These are phyloP conservation scores for Piloderma croceum DNA, from an alignment of 768 basidiomycete species.

Conservation along the genomic window DNA sequence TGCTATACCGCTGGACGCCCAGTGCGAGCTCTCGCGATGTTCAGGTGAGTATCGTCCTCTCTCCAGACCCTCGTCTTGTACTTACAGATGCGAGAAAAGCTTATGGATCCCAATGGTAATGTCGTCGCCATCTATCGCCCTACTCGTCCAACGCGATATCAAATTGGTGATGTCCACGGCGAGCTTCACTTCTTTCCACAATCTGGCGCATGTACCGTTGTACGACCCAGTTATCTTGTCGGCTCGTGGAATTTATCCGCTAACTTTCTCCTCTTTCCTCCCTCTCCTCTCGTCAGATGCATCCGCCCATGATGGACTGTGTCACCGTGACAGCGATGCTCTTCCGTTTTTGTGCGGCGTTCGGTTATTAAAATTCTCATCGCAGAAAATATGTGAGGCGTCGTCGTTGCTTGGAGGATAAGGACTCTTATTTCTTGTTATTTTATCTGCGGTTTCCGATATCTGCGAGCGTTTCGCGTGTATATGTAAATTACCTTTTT, in stretches of 20 bases:
- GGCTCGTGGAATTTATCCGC: conserved; percentile 5
- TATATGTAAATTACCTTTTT: no score
- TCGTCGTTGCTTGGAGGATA: no score
- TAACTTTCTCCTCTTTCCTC: conserved; percentile 21
- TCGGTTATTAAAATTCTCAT: conserved; percentile 45
- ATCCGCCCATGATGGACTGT: conserved; percentile 86
- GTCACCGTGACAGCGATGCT: conserved; percentile 83
- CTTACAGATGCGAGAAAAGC: conserved; percentile 33
- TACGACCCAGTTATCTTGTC: conserved; percentile 30
- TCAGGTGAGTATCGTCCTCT: conserved; percentile 40
- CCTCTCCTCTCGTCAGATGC: conserved; percentile 46
- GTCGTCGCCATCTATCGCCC: conserved; percentile 79
- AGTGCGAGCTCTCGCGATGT: conserved; percentile 52
- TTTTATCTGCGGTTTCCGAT: no score
- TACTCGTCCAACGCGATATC: conserved; percentile 72
- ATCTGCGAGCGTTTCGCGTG: no score
- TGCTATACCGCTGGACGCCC: conserved; percentile 77
- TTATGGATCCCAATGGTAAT: conserved; percentile 63
- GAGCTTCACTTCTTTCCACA: conserved; percentile 78
- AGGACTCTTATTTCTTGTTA: no score
- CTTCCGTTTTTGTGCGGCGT: conserved; percentile 66
- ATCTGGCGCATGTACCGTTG: conserved; percentile 79
- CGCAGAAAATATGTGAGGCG: no score
- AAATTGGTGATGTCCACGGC: conserved; percentile 81
- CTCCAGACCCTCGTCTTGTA: conserved; percentile 10